Evolutionary conservation across 805 yeast genomes (phyloP).

Genomic region (Candida yuanshanica): DNA sequence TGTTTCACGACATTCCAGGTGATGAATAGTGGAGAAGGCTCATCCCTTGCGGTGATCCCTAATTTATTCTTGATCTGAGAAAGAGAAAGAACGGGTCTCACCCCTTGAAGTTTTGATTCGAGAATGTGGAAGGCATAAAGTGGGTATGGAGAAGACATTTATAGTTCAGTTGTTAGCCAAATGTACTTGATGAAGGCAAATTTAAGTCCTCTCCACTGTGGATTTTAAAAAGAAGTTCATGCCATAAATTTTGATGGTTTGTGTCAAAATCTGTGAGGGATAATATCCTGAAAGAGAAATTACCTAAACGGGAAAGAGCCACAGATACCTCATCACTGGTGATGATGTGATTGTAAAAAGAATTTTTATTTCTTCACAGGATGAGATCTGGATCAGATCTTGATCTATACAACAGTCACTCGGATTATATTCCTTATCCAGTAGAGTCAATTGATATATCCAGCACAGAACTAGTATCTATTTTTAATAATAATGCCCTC

Average conservation of each 20-base stretch:
- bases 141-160: constrained; percentile 13
- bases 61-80: constrained; percentile 12
- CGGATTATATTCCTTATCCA: too few species aligned
- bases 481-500: background rate
- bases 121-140: constrained; percentile 29
- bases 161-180: background rate
- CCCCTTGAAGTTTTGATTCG: constrained; percentile 4
- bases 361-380: background rate
- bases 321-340: background rate
- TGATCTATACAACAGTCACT: background rate
- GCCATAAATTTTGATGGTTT: too few species aligned
- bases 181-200: background rate
- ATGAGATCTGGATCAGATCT: background rate
- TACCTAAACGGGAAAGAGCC: background rate
- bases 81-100: constrained; percentile 5
- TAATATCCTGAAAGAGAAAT: background rate
- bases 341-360: background rate
- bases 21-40: constrained; percentile 63
- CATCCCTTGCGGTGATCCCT: constrained; percentile 3
- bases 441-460: too few species aligned
- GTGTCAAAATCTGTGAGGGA: background rate
- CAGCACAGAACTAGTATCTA: too few species aligned
- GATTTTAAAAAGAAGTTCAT: too few species aligned
- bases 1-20: constrained; percentile 63
- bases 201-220: too few species aligned